Evolutionary conservation across 2,329 filamentous ascomycete species (phyloP).

Genomic region (Xylariaceae sp.): DNA sequence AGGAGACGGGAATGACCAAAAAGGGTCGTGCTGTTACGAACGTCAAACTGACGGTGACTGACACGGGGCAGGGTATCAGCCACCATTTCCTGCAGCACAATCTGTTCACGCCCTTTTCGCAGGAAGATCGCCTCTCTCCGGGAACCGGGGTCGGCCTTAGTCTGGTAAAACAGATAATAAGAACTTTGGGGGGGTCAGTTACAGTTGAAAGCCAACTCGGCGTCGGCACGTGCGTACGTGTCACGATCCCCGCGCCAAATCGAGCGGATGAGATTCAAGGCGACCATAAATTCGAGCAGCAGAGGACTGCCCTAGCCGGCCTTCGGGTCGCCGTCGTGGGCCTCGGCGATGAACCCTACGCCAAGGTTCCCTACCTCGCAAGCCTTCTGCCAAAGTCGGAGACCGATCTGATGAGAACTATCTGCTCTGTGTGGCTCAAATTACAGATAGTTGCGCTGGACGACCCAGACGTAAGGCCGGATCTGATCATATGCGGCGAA

Average conservation of each 20-base stretch:
- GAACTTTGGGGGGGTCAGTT: constrained; percentile 7
- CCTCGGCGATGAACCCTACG: background rate
- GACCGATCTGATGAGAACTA: constrained; percentile 12
- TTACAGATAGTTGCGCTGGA: constrained; percentile 18
- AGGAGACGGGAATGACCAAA: constrained; percentile 6
- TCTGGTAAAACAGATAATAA: constrained; percentile 50
- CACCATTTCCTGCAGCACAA: constrained; percentile 52
- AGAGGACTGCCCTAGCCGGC: constrained; percentile 7
- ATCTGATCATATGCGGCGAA: constrained; percentile 15
- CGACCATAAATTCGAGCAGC: constrained; percentile 16
- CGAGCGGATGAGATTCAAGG: background rate
- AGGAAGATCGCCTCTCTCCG: constrained; percentile 53
- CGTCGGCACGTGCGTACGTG: constrained; percentile 25
- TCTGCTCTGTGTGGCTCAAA: constrained; percentile 27
- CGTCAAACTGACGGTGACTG: constrained; percentile 41
- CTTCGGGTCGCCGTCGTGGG: constrained; percentile 1
- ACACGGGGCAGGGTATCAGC: constrained; percentile 60
- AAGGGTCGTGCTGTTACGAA: constrained; percentile 4
- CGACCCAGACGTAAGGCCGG: constrained; percentile 6
- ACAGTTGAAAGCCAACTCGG: constrained; percentile 10
- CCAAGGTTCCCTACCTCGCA: background rate
- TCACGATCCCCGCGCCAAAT: constrained; percentile 22
- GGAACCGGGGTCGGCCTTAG: constrained; percentile 59
- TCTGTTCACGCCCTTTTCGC: constrained; percentile 55
- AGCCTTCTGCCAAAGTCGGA: constrained; percentile 1